Evolutionary conservation across 768 basidiomycete genomes (phyloP).

Genomic region (Punctularia strigosozonata): DNA sequence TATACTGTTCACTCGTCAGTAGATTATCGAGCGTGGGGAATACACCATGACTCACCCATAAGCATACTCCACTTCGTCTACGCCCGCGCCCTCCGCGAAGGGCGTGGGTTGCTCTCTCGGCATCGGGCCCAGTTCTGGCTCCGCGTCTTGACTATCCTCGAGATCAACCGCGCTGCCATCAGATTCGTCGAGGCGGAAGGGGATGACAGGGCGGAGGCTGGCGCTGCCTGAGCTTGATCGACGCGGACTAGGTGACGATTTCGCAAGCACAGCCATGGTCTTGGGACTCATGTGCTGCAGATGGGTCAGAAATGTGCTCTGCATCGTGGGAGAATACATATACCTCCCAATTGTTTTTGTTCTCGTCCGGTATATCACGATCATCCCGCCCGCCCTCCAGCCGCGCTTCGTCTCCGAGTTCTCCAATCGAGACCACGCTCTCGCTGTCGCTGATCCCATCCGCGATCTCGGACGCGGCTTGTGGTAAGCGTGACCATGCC

Average conservation of each 20-base stretch:
- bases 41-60: slow-evolving; percentile 48
- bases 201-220: slow-evolving; percentile 72
- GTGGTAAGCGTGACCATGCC: slow-evolving; percentile 79
- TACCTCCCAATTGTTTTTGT: slow-evolving; percentile 95
- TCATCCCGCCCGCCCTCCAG: slow-evolving; percentile 52
- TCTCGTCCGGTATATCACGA: slow-evolving; percentile 58
- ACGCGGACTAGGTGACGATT: slow-evolving; percentile 75
- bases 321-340: not conserved
- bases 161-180: slow-evolving; percentile 60
- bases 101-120: slow-evolving; percentile 62
- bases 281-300: slow-evolving; percentile 89
- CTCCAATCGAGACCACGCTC: slow-evolving; percentile 83
- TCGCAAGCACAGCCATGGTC: slow-evolving; percentile 87
- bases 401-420: slow-evolving; percentile 71
- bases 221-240: slow-evolving; percentile 71
- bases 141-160: slow-evolving; percentile 61
- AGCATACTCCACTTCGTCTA: slow-evolving; percentile 85
- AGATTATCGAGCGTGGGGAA: too few species aligned
- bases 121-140: slow-evolving; percentile 60
- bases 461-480: slow-evolving; percentile 67
- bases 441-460: slow-evolving; percentile 93
- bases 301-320: slow-evolving; percentile 3
- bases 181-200: slow-evolving; percentile 69
- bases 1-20: too few species aligned
- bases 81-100: slow-evolving; percentile 70